A percentile compares a stretch with the other conserved stretches of the same genome.
phyloP scores from a whole-genome alignment of 2,329 filamentous ascomycete species.

The Fusarium brevicatenulatum region DNA sequence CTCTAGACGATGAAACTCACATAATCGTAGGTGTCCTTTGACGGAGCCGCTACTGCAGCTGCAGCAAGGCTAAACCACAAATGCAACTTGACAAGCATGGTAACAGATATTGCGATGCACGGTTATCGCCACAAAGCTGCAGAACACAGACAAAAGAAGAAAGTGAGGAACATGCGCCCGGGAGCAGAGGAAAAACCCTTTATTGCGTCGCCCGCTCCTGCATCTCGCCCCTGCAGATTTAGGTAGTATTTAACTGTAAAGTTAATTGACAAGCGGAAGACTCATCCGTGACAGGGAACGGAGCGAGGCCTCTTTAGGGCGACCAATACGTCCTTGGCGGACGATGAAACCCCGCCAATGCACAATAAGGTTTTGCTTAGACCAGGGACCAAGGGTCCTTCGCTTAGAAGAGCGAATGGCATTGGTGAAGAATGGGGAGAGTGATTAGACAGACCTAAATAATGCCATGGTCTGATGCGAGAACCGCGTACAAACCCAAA shows the following conservation, averaged over 20 bases:
- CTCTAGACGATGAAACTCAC: conserved; percentile 16
- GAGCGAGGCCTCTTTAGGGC: neutral
- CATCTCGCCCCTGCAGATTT: neutral
- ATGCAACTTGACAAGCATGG: conserved; percentile 31
- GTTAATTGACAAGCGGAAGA: neutral
- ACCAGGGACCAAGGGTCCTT: neutral
- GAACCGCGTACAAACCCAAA: neutral
- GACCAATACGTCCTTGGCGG: neutral
- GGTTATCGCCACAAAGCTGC: neutral
- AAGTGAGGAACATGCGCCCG: neutral
- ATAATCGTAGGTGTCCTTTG: conserved; percentile 30
- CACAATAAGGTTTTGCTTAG: neutral
- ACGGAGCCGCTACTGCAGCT: conserved; percentile 27
- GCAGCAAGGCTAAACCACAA: conserved; percentile 29
- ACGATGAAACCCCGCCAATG: neutral
- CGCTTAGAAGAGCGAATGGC: neutral
- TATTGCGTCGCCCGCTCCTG: neutral
- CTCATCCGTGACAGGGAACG: neutral
- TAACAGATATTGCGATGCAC: neutral
- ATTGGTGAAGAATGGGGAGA: neutral
- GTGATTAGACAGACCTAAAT: neutral
- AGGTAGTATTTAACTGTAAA: neutral
- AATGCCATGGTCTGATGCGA: neutral
- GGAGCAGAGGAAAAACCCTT: neutral
- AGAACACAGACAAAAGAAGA: neutral